A percentile compares a stretch with the other conserved stretches of the same genome.
Conservation (phyloP, 2,329 filamentous ascomycete genomes). For the Cytospora piceicola region DNA sequence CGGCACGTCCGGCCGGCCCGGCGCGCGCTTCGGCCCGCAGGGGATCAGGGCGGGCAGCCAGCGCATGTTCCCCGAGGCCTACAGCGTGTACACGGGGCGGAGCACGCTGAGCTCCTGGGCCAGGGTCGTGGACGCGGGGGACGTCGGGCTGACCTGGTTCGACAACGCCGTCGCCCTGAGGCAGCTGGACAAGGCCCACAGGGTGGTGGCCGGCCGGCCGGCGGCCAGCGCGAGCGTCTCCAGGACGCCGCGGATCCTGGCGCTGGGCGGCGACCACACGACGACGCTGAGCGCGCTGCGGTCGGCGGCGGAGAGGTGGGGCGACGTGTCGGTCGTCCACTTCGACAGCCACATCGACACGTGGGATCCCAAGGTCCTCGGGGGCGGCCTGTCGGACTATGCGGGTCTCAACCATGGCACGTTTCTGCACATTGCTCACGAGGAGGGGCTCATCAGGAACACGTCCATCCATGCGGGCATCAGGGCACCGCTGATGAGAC, state of each 20-base stretch:
- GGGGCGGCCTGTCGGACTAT: slow-evolving; percentile 63
- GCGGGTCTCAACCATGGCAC: slow-evolving; percentile 61
- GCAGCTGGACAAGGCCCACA: slow-evolving; percentile 73
- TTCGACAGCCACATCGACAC: slow-evolving; percentile 72
- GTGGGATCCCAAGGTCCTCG: slow-evolving; percentile 65
- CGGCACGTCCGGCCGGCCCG: slow-evolving; percentile 25
- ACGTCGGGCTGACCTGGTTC: slow-evolving; percentile 76
- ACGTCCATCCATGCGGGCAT: slow-evolving; percentile 66
- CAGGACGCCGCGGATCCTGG: slow-evolving; percentile 56
- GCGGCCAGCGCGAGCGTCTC: slow-evolving; percentile 50
- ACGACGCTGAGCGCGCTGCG: slow-evolving; percentile 65
- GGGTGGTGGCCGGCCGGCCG: slow-evolving; percentile 42
- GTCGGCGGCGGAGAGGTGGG: slow-evolving; percentile 60
- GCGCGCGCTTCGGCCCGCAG: slow-evolving; percentile 26
- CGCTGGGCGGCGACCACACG: slow-evolving; percentile 68
- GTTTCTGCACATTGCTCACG: slow-evolving; percentile 64
- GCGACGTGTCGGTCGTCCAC: slow-evolving; percentile 64
- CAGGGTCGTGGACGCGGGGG: slow-evolving; percentile 73
- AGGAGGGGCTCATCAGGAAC: slow-evolving; percentile 61
- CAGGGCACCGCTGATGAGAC: slow-evolving; percentile 54
- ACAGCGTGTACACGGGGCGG: slow-evolving; percentile 26
- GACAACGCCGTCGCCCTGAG: slow-evolving; percentile 75
- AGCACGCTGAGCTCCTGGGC: slow-evolving; percentile 26
- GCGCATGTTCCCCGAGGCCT: slow-evolving; percentile 21
- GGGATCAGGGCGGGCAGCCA: slow-evolving; percentile 30